Percentiles rank a stretch among this genome's conserved stretches.
These are phyloP conservation scores for Colletotrichum musicola DNA, from an alignment of 2,329 filamentous ascomycete genomes.

Conservation along the genomic window DNA sequence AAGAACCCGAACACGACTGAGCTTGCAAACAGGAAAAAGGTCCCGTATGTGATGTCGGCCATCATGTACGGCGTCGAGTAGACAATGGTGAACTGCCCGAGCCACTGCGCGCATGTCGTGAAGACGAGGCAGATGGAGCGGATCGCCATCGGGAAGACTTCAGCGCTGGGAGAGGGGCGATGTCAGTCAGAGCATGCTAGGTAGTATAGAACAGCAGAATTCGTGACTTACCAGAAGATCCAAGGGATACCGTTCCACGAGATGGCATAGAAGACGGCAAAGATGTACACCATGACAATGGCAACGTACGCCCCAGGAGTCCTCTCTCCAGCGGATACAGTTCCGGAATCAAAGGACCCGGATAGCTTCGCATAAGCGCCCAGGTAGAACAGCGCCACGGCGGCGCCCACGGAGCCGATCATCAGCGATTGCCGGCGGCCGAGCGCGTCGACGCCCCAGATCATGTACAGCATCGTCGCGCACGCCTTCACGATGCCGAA, in stretches of 20 bases:
- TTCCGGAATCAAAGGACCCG: slow-evolving; percentile 33
- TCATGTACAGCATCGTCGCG: slow-evolving; percentile 40
- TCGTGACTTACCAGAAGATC: slow-evolving; percentile 38
- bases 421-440: slow-evolving; percentile 43
- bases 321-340: slow-evolving; percentile 7
- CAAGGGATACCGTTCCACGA: slow-evolving; percentile 46
- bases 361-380: slow-evolving; percentile 43
- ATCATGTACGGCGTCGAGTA: slow-evolving; percentile 47
- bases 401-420: slow-evolving; percentile 41
- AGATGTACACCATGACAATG: slow-evolving; percentile 46
- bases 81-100: slow-evolving; percentile 45
- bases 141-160: slow-evolving; percentile 41
- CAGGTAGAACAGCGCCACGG: slow-evolving; percentile 49
- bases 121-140: slow-evolving; percentile 44
- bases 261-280: slow-evolving; percentile 42
- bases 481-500: slow-evolving; percentile 71
- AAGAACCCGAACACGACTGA: slow-evolving; percentile 53
- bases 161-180: slow-evolving; percentile 5
- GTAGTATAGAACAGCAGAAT: too few relatives aligned
- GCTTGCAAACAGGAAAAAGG: slow-evolving; percentile 59
- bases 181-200: slow-evolving; percentile 52
- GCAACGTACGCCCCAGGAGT: slow-evolving; percentile 41
- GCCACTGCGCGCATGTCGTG: slow-evolving; percentile 45
- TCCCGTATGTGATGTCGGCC: slow-evolving; percentile 50
- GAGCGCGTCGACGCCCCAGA: slow-evolving; percentile 41